Conservation (phyloP, 1,139 yeast genomes). For the Saccharomycopsis hybrid region DNA sequence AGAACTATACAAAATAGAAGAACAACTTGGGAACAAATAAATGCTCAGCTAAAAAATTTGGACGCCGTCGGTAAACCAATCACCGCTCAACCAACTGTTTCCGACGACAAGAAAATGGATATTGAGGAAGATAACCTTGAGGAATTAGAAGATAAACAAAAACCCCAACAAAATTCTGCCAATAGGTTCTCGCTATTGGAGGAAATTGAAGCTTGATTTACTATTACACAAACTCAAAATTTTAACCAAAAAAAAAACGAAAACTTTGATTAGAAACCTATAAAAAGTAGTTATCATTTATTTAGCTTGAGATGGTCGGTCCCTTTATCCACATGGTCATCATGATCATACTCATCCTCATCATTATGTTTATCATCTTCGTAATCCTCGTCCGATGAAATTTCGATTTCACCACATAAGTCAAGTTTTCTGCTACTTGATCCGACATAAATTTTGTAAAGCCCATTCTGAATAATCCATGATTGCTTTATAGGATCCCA, state of each 20-base stretch:
- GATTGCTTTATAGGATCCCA: constrained; percentile 58
- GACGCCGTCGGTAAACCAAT: background rate
- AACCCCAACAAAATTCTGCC: background rate
- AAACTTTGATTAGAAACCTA: background rate
- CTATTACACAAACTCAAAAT: background rate
- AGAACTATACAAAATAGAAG: constrained; percentile 13
- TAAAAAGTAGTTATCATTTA: too few species aligned
- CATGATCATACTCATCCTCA: background rate
- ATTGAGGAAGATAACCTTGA: constrained; percentile 16
- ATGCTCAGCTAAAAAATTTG: constrained; percentile 9
- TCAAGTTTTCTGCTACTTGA: constrained; percentile 41
- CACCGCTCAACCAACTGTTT: background rate
- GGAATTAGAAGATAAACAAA: background rate
- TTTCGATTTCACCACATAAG: constrained; percentile 18
- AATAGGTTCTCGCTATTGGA: constrained; percentile 16
- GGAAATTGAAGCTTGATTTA: constrained; percentile 18
- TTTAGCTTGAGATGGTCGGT: background rate
- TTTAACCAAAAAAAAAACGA: background rate
- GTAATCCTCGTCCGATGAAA: background rate
- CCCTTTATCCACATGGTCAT: background rate
- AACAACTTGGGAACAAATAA: constrained; percentile 20
- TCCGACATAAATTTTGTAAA: constrained; percentile 47
- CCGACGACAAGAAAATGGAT: constrained; percentile 8
- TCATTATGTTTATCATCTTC: background rate
- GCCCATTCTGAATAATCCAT: constrained; percentile 57